phyloP scores from a whole-genome alignment of 768 basidiomycete genomes.

The Xerocomellus amylosporus region DNA sequence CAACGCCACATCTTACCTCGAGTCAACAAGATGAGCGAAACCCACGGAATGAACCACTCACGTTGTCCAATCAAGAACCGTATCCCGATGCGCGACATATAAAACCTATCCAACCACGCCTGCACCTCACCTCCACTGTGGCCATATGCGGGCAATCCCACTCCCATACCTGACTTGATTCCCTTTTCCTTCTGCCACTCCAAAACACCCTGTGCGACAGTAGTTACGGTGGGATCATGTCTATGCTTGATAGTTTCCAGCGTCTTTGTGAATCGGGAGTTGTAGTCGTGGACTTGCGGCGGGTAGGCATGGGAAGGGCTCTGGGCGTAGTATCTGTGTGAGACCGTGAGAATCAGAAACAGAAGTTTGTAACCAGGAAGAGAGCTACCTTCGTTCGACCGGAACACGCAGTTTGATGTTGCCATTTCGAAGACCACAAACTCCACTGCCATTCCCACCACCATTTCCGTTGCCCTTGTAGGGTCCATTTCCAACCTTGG shows the following conservation, averaged over 20 bases:
- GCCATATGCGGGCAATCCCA: constrained; percentile 35
- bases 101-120: constrained; percentile 96
- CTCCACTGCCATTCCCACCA: constrained; percentile 14
- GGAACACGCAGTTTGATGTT: constrained; percentile 16
- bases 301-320: constrained; percentile 73
- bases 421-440: constrained; percentile 17
- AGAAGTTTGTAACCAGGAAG: not conserved
- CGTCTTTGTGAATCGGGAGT: constrained; percentile 81
- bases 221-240: constrained; percentile 97
- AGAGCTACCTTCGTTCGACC: constrained; percentile 13
- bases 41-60: constrained; percentile 36
- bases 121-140: constrained; percentile 86
- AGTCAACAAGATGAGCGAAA: not conserved
- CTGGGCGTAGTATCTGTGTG: constrained; percentile 78
- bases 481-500: constrained; percentile 9
- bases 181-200: constrained; percentile 79
- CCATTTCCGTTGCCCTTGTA: constrained; percentile 23
- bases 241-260: constrained; percentile 88
- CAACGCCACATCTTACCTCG: constrained; percentile 74
- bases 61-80: constrained; percentile 96
- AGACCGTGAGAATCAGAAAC: constrained; percentile 3
- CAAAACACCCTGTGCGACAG: constrained; percentile 91
- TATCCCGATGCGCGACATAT: constrained; percentile 92
- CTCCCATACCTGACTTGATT: constrained; percentile 25
- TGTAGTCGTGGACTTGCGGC: constrained; percentile 91